Evolutionary conservation across 208 protist genomes (phyloP).

Genomic region (Crithidia expoeki): DNA sequence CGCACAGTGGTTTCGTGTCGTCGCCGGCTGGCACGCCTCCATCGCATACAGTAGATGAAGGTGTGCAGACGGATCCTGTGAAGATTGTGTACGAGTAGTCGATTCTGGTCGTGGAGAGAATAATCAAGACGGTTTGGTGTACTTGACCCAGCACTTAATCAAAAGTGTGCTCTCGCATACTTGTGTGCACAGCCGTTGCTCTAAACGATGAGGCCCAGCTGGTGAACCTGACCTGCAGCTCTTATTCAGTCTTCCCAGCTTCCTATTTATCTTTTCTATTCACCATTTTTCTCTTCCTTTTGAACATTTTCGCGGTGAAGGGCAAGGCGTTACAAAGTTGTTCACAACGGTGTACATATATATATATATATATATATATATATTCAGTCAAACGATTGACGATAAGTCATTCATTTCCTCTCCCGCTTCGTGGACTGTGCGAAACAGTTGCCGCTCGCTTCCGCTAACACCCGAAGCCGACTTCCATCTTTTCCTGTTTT

Average conservation of each 20-base stretch:
- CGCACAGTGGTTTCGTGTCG: background rate
- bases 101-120: background rate
- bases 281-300: background rate
- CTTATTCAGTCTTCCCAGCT: background rate
- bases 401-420: background rate
- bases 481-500: background rate
- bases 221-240: too few relatives aligned
- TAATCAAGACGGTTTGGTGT: too few relatives aligned
- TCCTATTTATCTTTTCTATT: background rate
- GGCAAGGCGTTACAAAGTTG: background rate
- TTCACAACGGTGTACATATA: too few relatives aligned
- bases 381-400: too few relatives aligned
- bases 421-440: background rate
- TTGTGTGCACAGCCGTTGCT: background rate
- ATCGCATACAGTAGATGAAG: slow-evolving; percentile 33
- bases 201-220: too few relatives aligned
- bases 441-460: background rate
- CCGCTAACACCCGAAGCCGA: background rate
- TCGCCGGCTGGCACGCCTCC: slow-evolving; percentile 5
- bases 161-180: too few relatives aligned
- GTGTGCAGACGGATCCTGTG: slow-evolving; percentile 69
- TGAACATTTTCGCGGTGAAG: background rate
- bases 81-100: slow-evolving; percentile 47
- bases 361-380: too few relatives aligned
- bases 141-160: too few relatives aligned